Evolutionary conservation across 2,329 filamentous ascomycete genomes (phyloP), one percentile per base, ranked within the genome.

Genomic region (Pseudopyrenochaeta lycopersici): DNA sequence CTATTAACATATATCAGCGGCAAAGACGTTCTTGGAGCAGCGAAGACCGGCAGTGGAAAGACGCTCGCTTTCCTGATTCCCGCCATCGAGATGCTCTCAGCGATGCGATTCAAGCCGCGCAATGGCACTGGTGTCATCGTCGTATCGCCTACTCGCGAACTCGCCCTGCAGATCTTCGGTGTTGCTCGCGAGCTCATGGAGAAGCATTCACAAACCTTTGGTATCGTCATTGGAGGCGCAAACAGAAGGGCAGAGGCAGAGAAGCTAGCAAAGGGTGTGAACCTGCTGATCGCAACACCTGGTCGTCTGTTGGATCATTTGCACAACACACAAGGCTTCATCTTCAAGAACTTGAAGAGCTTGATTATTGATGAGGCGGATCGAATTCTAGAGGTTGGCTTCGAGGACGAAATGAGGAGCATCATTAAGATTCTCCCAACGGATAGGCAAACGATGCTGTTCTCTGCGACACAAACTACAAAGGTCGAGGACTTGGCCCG

Each of bases 341-440:
- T 89, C 1, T 97, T 91, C 84, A 96, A 96, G 83, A 97, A 97
- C 77, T 79, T 97, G 66, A 92, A 93, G 76, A 90, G 92, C 1
- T 83, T 99, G 31, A 86, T 99, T 63, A 97, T 98, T 64, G 95
- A 99, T 68, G 95, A 99, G 79, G 95, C 95, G 15, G 95, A 99
- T 75, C 89, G 95, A 42, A 97, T 99, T 59, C 81, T 99, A 39
- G 95, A 99, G 79, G 91, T 97, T 58, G 94, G 95, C 67, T 99
- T 99, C 82, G 95, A 99, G 77, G 95, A 98, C 71, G 95, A 99
- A 80, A 97, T 99, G 90, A 85, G 91, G 61, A 90, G 96, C 75
- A 97, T 99, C 65, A 89, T 98, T 77, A 96, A 96, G 82, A 95
- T 98, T 49, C 81, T 98, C 15, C 72, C 93, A 41, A 90, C 89